Base-by-base conservation (phyloP, 306 rosid genomes). In the Trifolium repens region DNA sequence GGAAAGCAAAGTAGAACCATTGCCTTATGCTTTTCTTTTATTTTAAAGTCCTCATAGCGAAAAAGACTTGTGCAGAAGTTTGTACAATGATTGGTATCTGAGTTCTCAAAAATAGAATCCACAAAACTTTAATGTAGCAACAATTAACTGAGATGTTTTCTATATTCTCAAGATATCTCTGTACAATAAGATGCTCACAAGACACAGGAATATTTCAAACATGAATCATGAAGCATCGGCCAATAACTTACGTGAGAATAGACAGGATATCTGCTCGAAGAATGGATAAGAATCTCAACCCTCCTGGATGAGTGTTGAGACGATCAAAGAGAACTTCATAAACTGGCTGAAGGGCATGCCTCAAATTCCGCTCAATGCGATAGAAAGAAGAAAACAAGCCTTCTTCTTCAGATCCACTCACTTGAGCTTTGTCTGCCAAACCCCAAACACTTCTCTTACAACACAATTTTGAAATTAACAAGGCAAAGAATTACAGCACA, bases 261-360 rank as follows among this genome's bases (percentile, higher is more conserved):
- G 87, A 85, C 35, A 94, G 79, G 86, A 91, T 90, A 82, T 91
- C 89, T 42, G 91, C 92, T 60, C 98, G 96, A 74, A 94, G 83
- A 87, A 67, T 82, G 76, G 97, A 76, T 73, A 94, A 86, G 85
- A 87, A 82, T 80, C 81, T 90, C 87, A 94, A 86, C 49, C 98
- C 98, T 75, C 98, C 98, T 2, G 96, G 89, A 79, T 94, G 93
- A 8, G 90, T 91, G 80, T 94, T 94, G 77, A 91, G 96, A 19
- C 91, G 88, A 86, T 90, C 98, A 81, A 94, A 94, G 39, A 94
- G 92, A 81, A 86, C 90, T 82, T 91, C 98, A 34, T 91, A 94
- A 61, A 72, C 77, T 13, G 98, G 98, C 84, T 89, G 87, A 39
- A 94, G 91, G 8, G 94, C 87, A 34, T 87, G 91, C 79, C 98